Evolutionary conservation across 2,329 filamentous ascomycete genomes (phyloP), one percentile per base, ranked within the genome.

Genomic region (Colletotrichum sp.): DNA sequence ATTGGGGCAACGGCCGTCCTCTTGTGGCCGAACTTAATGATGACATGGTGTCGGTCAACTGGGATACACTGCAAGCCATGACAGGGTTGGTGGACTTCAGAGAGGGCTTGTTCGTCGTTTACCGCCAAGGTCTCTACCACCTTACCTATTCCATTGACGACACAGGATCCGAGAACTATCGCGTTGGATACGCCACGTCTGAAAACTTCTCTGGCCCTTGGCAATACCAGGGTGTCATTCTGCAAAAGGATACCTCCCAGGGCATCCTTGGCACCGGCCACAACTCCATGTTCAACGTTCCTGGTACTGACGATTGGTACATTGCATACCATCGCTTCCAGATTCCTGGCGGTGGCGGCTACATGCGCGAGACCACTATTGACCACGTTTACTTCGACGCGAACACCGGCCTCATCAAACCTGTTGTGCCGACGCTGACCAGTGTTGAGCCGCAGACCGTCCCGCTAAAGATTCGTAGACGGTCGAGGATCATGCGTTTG

Each of bases 1-100:
- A 91, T 80, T 93, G 92, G 82, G 91, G 91, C 6, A 88, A 88
- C 64, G 84, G 86, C 1, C 73, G 73, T 0, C 82, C 86, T 0
- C 63, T 74, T 18, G 69, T 88, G 0, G 86, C 86, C 1, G 83
- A 87, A 75, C 77, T 88, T 0, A 80, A 79, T 38, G 83, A 86
- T 29, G 83, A 87, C 77, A 87, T 88, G 86, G 77, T 83, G 1
- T 86, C 84, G 0, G 80, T 88, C 76, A 84, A 86, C 58, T 55
- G 79, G 75, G 69, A 79, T 62, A 85, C 84, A 4, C 79, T 82
- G 6, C 73, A 72, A 34, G 70, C 74, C 5, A 79, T 86, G 62
- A 69, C 77, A 0, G 86, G 86, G 0, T 79, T 88, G 2, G 79
- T 80, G 4, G 78, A 83, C 69, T 88, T 87, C 80, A 82, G 83